Conservation (phyloP, 2,329 filamentous ascomycete genomes). For the Zymoseptoria tritici region DNA sequence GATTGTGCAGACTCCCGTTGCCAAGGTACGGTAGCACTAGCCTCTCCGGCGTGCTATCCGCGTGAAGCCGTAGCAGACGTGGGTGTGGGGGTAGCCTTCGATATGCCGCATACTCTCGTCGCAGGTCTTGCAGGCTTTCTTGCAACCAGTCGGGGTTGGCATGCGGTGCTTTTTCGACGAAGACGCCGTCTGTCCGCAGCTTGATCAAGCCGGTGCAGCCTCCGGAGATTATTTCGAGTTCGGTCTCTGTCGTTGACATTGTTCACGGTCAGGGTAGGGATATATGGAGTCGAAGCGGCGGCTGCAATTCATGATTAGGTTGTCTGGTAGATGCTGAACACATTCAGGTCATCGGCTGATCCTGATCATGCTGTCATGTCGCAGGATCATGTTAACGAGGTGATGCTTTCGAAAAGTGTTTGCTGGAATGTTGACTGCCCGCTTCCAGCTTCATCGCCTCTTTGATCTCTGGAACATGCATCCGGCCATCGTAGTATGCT, state of each 20-base stretch:
- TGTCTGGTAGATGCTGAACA: too few species aligned
- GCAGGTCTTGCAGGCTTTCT: constrained; percentile 3
- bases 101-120: constrained; percentile 4
- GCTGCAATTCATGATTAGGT: too few species aligned
- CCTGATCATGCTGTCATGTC: too few species aligned
- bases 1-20: constrained; percentile 3
- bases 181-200: background rate
- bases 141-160: background rate
- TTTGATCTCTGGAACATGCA: too few species aligned
- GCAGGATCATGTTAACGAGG: too few species aligned
- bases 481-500: too few species aligned
- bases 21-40: constrained; percentile 7
- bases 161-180: constrained; percentile 3
- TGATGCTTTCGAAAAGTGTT: too few species aligned
- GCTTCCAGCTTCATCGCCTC: too few species aligned
- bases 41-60: constrained; percentile 5
- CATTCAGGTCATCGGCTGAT: too few species aligned
- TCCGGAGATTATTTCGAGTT: background rate
- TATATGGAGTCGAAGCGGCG: too few species aligned
- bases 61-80: constrained; percentile 4
- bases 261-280: too few species aligned
- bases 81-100: constrained; percentile 4
- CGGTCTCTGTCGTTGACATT: background rate
- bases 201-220: constrained; percentile 1
- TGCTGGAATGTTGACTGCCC: too few species aligned